Conservation (phyloP, 257 asterid genomes). For the Schizonepeta tenuifolia region DNA sequence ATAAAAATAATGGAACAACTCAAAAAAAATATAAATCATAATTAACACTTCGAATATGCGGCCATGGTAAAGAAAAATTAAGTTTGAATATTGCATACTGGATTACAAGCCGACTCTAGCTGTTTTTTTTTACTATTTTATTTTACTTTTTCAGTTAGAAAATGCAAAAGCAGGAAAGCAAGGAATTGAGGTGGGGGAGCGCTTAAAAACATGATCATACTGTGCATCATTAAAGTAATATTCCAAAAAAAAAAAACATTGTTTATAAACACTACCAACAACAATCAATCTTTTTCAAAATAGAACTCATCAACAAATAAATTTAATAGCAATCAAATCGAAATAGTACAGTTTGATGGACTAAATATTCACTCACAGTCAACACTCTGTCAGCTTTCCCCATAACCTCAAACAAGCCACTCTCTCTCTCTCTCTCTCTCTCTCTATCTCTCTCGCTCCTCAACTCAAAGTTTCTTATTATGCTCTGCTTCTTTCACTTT, state of each 20-base stretch:
- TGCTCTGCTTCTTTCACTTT: conserved; percentile 27
- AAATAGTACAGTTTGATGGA: conserved; percentile 25
- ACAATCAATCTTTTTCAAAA: background rate
- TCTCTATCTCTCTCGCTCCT: background rate
- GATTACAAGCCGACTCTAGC: too few relatives aligned
- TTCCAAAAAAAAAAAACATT: background rate
- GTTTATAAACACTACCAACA: conserved; percentile 14
- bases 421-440: conserved; percentile 18
- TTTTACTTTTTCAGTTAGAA: background rate
- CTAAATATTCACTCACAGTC: conserved; percentile 38
- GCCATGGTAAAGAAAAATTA: too few relatives aligned
- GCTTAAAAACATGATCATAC: conserved; percentile 38
- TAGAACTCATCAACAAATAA: background rate
- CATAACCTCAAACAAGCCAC: conserved; percentile 37
- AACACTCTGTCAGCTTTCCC: conserved; percentile 66
- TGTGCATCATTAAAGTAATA: conserved; percentile 31
- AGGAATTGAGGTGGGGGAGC: conserved; percentile 16
- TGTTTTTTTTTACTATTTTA: too few relatives aligned
- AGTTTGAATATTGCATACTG: too few relatives aligned
- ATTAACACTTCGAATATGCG: too few relatives aligned
- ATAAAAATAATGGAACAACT: too few relatives aligned
- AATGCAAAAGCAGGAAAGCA: conserved; percentile 5
- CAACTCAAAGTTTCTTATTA: conserved; percentile 22
- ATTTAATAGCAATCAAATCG: conserved; percentile 32
- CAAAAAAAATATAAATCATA: too few relatives aligned